These are phyloP conservation scores for Talaromyces amestolkiae DNA, from an alignment of 2,329 filamentous ascomycete species.

Conservation along the genomic window DNA sequence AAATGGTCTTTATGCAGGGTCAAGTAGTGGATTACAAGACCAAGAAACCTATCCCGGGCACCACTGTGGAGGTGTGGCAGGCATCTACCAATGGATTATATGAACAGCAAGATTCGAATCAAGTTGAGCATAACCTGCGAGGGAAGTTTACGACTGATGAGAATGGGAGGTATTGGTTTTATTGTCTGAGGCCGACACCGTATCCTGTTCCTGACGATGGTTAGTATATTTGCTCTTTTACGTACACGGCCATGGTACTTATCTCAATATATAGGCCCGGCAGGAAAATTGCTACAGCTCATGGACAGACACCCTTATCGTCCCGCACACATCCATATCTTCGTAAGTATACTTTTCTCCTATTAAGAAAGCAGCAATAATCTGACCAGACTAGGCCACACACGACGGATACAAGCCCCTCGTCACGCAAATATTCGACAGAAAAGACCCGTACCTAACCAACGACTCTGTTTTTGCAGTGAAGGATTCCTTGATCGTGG, in stretches of 20 bases:
- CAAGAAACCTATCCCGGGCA: slow-evolving; percentile 62
- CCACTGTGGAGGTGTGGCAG: slow-evolving; percentile 75
- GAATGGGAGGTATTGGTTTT: slow-evolving; percentile 62
- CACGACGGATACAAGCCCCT: slow-evolving; percentile 64
- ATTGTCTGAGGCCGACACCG: slow-evolving; percentile 60
- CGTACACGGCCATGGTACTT: slow-evolving; percentile 16
- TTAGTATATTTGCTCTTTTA: slow-evolving; percentile 16
- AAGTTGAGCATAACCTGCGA: slow-evolving; percentile 71
- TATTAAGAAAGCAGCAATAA: neutral
- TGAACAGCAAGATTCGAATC: slow-evolving; percentile 70
- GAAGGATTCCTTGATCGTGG: slow-evolving; percentile 58
- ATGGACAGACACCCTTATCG: slow-evolving; percentile 61
- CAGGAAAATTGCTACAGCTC: slow-evolving; percentile 56
- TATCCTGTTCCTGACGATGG: slow-evolving; percentile 58
- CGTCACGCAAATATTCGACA: slow-evolving; percentile 75
- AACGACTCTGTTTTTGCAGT: slow-evolving; percentile 61
- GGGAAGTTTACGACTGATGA: slow-evolving; percentile 68
- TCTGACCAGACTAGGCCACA: slow-evolving; percentile 28
- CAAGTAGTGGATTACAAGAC: slow-evolving; percentile 57
- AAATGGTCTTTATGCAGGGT: slow-evolving; percentile 66
- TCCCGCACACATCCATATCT: slow-evolving; percentile 60
- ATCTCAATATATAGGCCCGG: slow-evolving; percentile 45
- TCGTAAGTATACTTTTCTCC: slow-evolving; percentile 26
- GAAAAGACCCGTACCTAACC: slow-evolving; percentile 60
- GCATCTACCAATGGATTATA: slow-evolving; percentile 70